phyloP scores from a whole-genome alignment of 805 yeast genomes.

The Cyberlindnera mycetangii region DNA sequence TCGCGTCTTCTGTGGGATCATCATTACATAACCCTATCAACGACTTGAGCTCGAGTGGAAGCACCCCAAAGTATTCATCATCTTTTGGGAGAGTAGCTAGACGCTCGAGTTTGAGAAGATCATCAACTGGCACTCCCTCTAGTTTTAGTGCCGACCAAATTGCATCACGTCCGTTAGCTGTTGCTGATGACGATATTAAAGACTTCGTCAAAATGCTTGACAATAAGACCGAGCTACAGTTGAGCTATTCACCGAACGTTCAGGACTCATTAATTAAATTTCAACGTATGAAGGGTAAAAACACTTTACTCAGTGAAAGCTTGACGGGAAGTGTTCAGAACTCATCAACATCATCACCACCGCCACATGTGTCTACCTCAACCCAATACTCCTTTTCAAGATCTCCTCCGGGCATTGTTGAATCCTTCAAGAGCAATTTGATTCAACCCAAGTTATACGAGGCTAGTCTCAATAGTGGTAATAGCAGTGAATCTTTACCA shows the following conservation, averaged over 20 bases:
- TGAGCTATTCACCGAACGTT: constrained; percentile 29
- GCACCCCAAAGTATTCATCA: constrained; percentile 63
- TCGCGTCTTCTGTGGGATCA: constrained; percentile 27
- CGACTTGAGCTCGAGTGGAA: constrained; percentile 37
- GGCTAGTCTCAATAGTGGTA: constrained; percentile 8
- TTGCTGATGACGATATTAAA: constrained; percentile 53
- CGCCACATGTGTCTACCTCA: constrained; percentile 10
- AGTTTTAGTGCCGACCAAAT: constrained; percentile 29
- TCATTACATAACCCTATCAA: constrained; percentile 13
- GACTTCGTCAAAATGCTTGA: constrained; percentile 74
- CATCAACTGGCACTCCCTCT: constrained; percentile 29
- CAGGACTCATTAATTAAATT: constrained; percentile 49
- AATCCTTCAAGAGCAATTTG: constrained; percentile 19
- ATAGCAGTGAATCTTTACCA: constrained; percentile 24
- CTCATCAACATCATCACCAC: constrained; percentile 30
- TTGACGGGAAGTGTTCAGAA: constrained; percentile 42
- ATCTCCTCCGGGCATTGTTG: constrained; percentile 13
- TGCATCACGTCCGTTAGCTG: constrained; percentile 5
- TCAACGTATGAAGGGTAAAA: constrained; percentile 50
- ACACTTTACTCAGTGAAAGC: constrained; percentile 54
- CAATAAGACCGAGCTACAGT: constrained; percentile 51
- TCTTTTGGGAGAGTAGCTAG: constrained; percentile 73
- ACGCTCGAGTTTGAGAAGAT: constrained; percentile 37
- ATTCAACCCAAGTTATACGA: constrained; percentile 32
- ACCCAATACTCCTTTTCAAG: constrained; percentile 3